Evolutionary conservation across 345 rosid genomes (phyloP).

Genomic region (Rhodamnia rubescens): DNA sequence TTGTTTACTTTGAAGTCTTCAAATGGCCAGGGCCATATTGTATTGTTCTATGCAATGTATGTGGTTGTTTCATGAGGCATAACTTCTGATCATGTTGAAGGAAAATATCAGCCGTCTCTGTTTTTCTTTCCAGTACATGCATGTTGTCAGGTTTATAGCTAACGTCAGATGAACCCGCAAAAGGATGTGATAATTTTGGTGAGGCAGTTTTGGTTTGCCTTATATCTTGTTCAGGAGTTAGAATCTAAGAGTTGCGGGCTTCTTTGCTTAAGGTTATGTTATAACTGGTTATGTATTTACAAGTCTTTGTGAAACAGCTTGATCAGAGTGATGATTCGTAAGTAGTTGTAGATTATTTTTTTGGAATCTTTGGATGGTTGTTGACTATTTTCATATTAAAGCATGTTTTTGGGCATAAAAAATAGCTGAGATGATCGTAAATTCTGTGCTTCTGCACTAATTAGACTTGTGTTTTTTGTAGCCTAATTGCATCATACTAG

Average conservation of each 20-base stretch:
- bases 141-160: neutral
- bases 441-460: neutral
- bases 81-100: neutral
- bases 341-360: neutral
- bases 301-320: neutral
- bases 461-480: conserved; percentile 11
- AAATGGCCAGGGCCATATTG: neutral
- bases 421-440: neutral
- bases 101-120: neutral
- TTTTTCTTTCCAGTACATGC: neutral
- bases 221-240: neutral
- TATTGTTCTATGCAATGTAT: neutral
- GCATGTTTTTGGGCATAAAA: neutral
- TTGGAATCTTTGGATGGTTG: neutral
- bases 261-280: neutral
- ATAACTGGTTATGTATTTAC: neutral
- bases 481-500: conserved; percentile 87
- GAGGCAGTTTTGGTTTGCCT: neutral
- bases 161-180: neutral
- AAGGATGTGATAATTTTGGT: neutral
- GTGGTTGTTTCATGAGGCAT: neutral
- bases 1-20: neutral
- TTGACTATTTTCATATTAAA: neutral
- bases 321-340: neutral
- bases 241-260: neutral